phyloP scores from a whole-genome alignment of 208 protist genomes.

The Acanthamoeba pearcei region DNA sequence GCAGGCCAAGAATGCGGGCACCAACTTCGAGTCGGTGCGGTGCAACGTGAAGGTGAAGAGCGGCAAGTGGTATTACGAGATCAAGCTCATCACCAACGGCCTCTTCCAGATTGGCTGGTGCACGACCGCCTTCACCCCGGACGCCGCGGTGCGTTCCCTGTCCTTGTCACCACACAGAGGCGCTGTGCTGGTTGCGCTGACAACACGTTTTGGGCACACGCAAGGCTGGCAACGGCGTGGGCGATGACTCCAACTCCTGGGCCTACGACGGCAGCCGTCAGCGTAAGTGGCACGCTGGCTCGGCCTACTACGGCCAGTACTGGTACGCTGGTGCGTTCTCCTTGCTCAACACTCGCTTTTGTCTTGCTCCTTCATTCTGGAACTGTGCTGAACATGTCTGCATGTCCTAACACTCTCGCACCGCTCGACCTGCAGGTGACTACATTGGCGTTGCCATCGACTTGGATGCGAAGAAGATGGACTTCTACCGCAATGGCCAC shows the following conservation, averaged over 20 bases:
- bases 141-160: not conserved
- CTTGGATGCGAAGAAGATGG: slow-evolving; percentile 41
- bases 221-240: slow-evolving; percentile 58
- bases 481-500: slow-evolving; percentile 51
- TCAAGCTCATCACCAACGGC: slow-evolving; percentile 40
- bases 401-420: not conserved
- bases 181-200: no score
- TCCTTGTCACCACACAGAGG: not conserved
- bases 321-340: slow-evolving; percentile 26
- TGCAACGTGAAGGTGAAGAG: slow-evolving; percentile 9
- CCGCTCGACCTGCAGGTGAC: not conserved
- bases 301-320: slow-evolving; percentile 66
- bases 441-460: slow-evolving; percentile 46
- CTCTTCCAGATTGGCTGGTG: slow-evolving; percentile 63
- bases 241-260: slow-evolving; percentile 45
- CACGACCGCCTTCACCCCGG: not conserved
- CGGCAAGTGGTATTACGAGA: slow-evolving; percentile 66
- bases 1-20: slow-evolving; percentile 34
- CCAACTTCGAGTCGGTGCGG: slow-evolving; percentile 37
- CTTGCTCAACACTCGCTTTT: not conserved
- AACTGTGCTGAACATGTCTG: not conserved
- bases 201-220: not conserved
- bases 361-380: not conserved
- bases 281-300: slow-evolving; percentile 47
- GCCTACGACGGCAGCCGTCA: slow-evolving; percentile 60